These are phyloP conservation scores for Candida buenavistaensis DNA, from an alignment of 1,139 yeast genomes.

Conservation along the genomic window DNA sequence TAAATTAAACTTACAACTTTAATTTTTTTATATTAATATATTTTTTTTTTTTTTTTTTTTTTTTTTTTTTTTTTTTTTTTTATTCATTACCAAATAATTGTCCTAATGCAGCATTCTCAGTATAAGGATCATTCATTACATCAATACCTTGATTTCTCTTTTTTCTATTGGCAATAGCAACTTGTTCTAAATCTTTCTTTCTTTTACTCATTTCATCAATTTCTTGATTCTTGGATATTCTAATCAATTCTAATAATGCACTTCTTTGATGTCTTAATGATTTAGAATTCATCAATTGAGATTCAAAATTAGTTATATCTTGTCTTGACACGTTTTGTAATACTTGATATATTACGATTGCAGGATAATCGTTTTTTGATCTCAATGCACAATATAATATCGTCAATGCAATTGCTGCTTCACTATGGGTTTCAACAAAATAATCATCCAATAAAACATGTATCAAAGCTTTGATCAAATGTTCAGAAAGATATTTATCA, in stretches of 20 bases:
- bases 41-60: too few species aligned
- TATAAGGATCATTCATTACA: conserved; percentile 65
- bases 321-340: conserved; percentile 46
- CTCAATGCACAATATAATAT: conserved; percentile 74
- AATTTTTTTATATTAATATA: too few species aligned
- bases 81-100: conserved; percentile 14
- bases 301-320: conserved; percentile 56
- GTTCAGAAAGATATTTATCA: conserved; percentile 71
- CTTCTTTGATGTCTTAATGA: conserved; percentile 74
- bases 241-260: conserved; percentile 66
- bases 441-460: conserved; percentile 70
- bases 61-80: too few species aligned
- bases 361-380: conserved; percentile 58
- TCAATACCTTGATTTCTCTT: conserved; percentile 45
- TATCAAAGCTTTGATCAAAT: conserved; percentile 47
- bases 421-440: conserved; percentile 84
- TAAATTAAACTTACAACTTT: too few species aligned
- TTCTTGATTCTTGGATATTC: conserved; percentile 39
- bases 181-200: conserved; percentile 51
- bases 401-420: conserved; percentile 86
- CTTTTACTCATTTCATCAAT: conserved; percentile 44
- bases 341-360: conserved; percentile 44
- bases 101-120: conserved; percentile 60
- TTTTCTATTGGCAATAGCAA: conserved; percentile 37
- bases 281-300: conserved; percentile 58